A percentile compares a stretch with the other conserved stretches of the same genome.
Evolutionary conservation across 768 basidiomycete species (phyloP).

Genomic region (Mycena crocata): DNA sequence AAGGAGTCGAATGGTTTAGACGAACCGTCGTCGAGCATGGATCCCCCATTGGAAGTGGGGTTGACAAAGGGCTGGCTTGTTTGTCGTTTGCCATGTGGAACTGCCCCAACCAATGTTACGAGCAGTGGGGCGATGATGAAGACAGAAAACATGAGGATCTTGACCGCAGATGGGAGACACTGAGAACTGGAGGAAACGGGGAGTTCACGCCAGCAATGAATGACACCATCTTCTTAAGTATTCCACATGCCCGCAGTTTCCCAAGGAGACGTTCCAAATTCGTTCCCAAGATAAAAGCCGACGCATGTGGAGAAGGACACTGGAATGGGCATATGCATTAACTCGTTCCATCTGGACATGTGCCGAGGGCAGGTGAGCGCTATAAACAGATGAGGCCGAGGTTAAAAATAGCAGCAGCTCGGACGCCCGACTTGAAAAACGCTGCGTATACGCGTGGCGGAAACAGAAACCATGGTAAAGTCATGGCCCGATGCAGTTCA

Average conservation of each 20-base stretch:
- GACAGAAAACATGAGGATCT: conserved; percentile 27
- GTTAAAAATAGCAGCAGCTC: conserved; percentile 21
- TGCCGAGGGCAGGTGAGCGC: background rate
- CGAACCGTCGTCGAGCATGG: conserved; percentile 70
- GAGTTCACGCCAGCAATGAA: conserved; percentile 7
- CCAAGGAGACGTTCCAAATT: conserved; percentile 8
- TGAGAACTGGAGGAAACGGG: background rate
- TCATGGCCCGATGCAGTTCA: background rate
- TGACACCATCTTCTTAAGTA: background rate
- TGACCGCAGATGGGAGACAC: background rate
- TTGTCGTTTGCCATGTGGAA: conserved; percentile 30
- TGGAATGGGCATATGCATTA: conserved; percentile 6
- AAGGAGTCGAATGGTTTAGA: too few relatives aligned
- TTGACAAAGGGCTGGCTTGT: conserved; percentile 55
- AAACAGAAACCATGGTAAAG: background rate
- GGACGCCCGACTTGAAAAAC: background rate
- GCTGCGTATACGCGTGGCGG: background rate
- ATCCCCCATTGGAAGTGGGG: conserved; percentile 65
- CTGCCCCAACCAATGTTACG: conserved; percentile 12
- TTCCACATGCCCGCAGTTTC: background rate
- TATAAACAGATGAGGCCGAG: background rate
- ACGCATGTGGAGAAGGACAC: conserved; percentile 2
- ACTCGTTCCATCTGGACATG: background rate
- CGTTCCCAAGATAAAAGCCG: background rate
- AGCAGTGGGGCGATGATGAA: conserved; percentile 17